A percentile compares a stretch with the other conserved stretches of the same genome.
These are phyloP conservation scores for Solanum chiquidenum DNA, from an alignment of 257 asterid species.

Conservation along the genomic window DNA sequence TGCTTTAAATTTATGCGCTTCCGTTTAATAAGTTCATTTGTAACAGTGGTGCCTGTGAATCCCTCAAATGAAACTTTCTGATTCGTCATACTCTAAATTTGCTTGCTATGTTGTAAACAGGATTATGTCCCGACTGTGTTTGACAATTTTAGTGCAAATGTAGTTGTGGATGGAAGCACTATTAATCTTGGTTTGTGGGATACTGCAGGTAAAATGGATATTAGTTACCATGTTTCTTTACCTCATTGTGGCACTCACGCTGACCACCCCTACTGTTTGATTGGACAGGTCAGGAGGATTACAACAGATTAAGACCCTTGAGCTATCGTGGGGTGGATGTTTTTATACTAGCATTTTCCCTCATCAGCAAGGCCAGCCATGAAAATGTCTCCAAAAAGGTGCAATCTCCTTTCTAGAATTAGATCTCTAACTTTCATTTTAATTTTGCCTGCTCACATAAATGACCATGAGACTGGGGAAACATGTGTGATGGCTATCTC, in stretches of 20 bases:
- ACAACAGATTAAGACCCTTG: slow-evolving; percentile 74
- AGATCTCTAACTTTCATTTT: background rate
- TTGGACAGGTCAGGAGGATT: slow-evolving; percentile 77
- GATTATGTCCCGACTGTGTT: slow-evolving; percentile 92
- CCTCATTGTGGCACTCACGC: slow-evolving; percentile 1
- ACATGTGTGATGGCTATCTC: background rate
- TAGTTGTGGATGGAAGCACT: slow-evolving; percentile 75
- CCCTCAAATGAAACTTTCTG: background rate
- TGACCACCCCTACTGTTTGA: background rate
- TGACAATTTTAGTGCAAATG: slow-evolving; percentile 87
- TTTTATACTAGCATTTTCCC: slow-evolving; percentile 83
- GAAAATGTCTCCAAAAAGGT: slow-evolving; percentile 78
- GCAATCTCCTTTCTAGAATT: background rate
- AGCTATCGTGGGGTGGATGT: slow-evolving; percentile 96
- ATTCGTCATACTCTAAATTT: background rate
- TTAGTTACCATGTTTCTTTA: background rate
- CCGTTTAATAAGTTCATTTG: background rate
- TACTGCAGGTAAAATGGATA: slow-evolving; percentile 56
- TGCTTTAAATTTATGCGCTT: background rate
- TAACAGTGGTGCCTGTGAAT: background rate
- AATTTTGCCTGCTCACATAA: background rate
- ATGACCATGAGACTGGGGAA: background rate
- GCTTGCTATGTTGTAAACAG: slow-evolving; percentile 14
- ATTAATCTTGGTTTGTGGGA: slow-evolving; percentile 82
- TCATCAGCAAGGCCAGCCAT: slow-evolving; percentile 84